Evolutionary conservation across 2,329 filamentous ascomycete species (phyloP).

Genomic region (Sporothrix protearum): DNA sequence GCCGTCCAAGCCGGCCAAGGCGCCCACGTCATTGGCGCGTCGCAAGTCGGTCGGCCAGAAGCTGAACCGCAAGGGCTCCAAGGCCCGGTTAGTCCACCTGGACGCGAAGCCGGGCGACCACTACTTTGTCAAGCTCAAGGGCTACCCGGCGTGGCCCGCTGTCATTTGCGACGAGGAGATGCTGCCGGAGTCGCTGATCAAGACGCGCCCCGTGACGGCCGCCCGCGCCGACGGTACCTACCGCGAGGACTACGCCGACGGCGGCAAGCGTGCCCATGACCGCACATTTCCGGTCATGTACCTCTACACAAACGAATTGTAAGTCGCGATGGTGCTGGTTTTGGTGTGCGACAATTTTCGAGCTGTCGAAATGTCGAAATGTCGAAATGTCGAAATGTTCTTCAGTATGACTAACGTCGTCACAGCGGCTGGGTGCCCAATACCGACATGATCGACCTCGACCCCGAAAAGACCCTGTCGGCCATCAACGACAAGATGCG

Average conservation of each 20-base stretch:
- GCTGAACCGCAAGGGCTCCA: conserved; percentile 80
- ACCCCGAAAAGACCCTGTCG: conserved; percentile 66
- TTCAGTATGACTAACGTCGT: conserved; percentile 12
- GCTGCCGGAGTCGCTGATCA: conserved; percentile 75
- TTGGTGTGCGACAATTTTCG: not conserved
- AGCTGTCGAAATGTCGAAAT: too few relatives aligned
- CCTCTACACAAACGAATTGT: conserved; percentile 94
- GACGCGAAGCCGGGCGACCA: conserved; percentile 87
- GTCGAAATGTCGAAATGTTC: too few relatives aligned
- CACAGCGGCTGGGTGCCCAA: conserved; percentile 87
- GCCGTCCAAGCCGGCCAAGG: conserved; percentile 36
- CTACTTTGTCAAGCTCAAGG: conserved; percentile 90
- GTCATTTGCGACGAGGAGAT: conserved; percentile 94
- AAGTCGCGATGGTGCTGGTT: conserved; percentile 44
- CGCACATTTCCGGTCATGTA: conserved; percentile 95
- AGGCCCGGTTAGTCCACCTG: conserved; percentile 65
- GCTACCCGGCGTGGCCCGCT: conserved; percentile 89
- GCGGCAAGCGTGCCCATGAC: conserved; percentile 79
- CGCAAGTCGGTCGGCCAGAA: conserved; percentile 80
- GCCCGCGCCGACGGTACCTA: conserved; percentile 79
- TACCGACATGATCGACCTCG: conserved; percentile 72
- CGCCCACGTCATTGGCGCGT: conserved; percentile 46
- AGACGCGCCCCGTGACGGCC: conserved; percentile 77
- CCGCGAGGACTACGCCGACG: conserved; percentile 80
- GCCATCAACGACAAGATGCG: conserved; percentile 71